Evolutionary conservation across 2,329 filamentous ascomycete genomes (phyloP).

Genomic region (Chalara sp.): DNA sequence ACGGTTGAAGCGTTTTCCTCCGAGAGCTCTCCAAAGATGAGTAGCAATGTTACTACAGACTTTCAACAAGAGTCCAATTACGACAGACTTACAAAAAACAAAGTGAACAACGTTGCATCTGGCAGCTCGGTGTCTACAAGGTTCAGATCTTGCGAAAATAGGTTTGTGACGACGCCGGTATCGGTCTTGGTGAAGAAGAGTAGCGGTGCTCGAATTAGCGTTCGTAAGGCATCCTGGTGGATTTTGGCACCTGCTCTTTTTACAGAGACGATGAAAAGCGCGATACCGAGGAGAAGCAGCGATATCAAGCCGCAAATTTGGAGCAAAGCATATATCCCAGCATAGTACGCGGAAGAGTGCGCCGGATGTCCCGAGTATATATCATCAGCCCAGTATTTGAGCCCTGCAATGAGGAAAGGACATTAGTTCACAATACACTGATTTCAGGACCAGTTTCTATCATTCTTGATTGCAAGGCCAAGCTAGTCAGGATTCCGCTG

Average conservation of each 20-base stretch:
- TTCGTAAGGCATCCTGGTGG: conserved; percentile 18
- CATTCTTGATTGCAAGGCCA: background rate
- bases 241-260: conserved; percentile 18
- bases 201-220: conserved; percentile 12
- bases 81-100: conserved; percentile 1
- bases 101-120: too few species aligned
- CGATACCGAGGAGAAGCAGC: conserved; percentile 14
- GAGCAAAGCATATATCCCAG: conserved; percentile 22
- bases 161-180: conserved; percentile 12
- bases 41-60: background rate
- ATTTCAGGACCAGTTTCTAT: background rate
- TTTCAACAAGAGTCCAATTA: background rate
- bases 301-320: conserved; percentile 21
- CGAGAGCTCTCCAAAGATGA: background rate
- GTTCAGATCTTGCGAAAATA: conserved; percentile 22
- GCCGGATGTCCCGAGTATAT: conserved; percentile 11
- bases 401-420: conserved; percentile 7
- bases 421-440: conserved; percentile 3
- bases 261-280: conserved; percentile 16
- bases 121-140: conserved; percentile 23
- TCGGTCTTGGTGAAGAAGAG: conserved; percentile 14
- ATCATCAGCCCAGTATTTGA: conserved; percentile 23
- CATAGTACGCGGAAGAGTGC: conserved; percentile 20
- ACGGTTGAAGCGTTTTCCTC: background rate
- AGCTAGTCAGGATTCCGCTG: background rate